phyloP scores from a whole-genome alignment of 2,329 filamentous ascomycete genomes.

The Arthroderma uncinatum region DNA sequence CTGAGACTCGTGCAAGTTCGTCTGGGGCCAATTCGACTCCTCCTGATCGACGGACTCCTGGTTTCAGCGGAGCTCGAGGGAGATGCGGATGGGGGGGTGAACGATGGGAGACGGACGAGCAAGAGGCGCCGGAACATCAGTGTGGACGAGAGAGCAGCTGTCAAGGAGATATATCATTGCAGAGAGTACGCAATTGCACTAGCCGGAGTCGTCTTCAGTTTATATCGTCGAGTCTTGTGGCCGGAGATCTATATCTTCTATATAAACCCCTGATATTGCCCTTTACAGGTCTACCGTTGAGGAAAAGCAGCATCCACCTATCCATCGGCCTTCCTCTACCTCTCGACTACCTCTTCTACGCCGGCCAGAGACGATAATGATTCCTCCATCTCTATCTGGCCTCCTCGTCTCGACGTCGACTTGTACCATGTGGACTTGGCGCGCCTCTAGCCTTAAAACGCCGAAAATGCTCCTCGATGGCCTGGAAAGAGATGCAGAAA shows the following conservation, averaged over 20 bases:
- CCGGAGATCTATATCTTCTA: neutral
- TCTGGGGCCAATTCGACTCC: neutral
- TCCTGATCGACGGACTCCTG: constrained; percentile 1
- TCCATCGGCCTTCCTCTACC: too few relatives aligned
- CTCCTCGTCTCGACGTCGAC: too few relatives aligned
- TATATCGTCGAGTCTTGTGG: neutral
- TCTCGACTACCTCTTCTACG: too few relatives aligned
- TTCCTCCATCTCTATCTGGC: too few relatives aligned
- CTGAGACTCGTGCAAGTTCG: neutral
- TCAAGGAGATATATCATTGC: neutral
- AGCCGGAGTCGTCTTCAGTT: neutral
- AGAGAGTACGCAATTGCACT: neutral
- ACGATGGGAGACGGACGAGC: neutral
- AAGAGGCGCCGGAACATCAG: neutral
- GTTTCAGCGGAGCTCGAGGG: neutral
- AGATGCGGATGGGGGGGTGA: neutral
- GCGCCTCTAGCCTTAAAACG: too few relatives aligned
- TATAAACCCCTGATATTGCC: too few relatives aligned
- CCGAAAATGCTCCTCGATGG: neutral
- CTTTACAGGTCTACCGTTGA: too few relatives aligned
- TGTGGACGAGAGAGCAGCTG: neutral
- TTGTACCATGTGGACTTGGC: too few relatives aligned
- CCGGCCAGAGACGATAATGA: too few relatives aligned
- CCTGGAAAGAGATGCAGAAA: too few relatives aligned
- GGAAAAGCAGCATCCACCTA: too few relatives aligned